Evolutionary conservation across 768 basidiomycete genomes (phyloP), one percentile per base, ranked within the genome.

Genomic region (Lentinula boryana): DNA sequence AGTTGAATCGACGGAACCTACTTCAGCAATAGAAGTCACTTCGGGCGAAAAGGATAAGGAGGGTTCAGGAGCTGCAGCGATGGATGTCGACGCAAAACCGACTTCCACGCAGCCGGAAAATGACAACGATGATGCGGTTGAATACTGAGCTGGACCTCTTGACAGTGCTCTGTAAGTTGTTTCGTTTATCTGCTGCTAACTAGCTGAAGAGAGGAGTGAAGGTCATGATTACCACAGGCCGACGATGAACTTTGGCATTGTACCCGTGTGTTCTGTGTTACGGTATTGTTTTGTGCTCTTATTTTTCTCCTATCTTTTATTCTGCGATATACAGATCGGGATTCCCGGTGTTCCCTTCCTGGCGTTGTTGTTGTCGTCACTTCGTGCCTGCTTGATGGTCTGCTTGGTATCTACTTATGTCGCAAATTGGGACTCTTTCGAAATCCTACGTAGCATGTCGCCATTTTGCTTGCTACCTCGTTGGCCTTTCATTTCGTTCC

Each of bases 51-150:
- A 67, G 61, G 76, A 77, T 65, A 76, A 80, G 58, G 67, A 68
- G 38, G 61, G 66, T 62, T 62, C 68, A 51, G 78, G 78, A 63
- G 56, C 56, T 31, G 41, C 16, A 5, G 57, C 57, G 21, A 84
- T 67, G 84, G 84, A 54, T 8, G 44, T 58, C 83, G 84, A 59
- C 65, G 78, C 32, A 71, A 78, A 40, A 69, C 78, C 7, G 80
- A 82, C 74, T 84, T 48, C 46, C 46, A 48, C 46, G 12, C 55
- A 40, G 7, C 38, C 55, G 21, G 55, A 81, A 64, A 85, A 83
- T 53, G 88, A 90, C 61, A 89, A 88, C 64, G 89, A 91, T 63
- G 89, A 91, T 68, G 89, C 88, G 10, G 88, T 91, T 49, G 89
- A 91, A 74, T 91, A 91, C 56, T 62, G 46, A 61, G 4, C 21